Percentiles rank a stretch among this genome's conserved stretches.
Evolutionary conservation across 2,329 filamentous ascomycete genomes (phyloP).

Genomic region (Aspergillus eucalypticola): DNA sequence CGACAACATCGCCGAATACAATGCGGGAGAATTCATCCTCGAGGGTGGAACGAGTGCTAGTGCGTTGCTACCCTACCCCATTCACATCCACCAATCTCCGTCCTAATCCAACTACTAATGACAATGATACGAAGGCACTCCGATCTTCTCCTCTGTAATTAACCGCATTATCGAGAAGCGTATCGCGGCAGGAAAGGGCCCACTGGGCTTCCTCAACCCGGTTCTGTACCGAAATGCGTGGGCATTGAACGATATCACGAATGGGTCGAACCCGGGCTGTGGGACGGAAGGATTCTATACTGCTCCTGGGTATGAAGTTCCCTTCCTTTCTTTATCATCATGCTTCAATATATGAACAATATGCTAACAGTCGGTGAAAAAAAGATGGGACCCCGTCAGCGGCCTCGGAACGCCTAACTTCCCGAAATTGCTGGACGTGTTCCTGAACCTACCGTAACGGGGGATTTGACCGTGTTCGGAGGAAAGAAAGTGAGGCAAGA

Average conservation of each 20-base stretch:
- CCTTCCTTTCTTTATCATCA: too few species aligned
- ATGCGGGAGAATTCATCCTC: neutral
- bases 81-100: neutral
- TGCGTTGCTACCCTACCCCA: neutral
- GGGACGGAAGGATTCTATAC: conserved; percentile 9
- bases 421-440: conserved; percentile 9
- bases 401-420: conserved; percentile 9
- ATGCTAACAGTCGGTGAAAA: neutral
- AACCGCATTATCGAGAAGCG: conserved; percentile 13
- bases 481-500: neutral
- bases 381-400: conserved; percentile 10
- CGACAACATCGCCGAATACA: conserved; percentile 10
- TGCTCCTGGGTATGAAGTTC: conserved; percentile 4
- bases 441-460: conserved; percentile 1
- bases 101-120: neutral
- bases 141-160: conserved; percentile 10
- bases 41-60: conserved; percentile 10
- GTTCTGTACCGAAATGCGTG: conserved; percentile 6
- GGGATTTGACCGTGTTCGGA: neutral
- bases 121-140: neutral
- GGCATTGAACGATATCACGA: conserved; percentile 12
- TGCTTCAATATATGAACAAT: too few species aligned
- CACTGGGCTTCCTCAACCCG: conserved; percentile 8
- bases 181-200: conserved; percentile 7
- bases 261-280: conserved; percentile 6